Evolutionary conservation across 176 grass and related monocot genomes (phyloP).

Genomic region (Tuctoria greenei): DNA sequence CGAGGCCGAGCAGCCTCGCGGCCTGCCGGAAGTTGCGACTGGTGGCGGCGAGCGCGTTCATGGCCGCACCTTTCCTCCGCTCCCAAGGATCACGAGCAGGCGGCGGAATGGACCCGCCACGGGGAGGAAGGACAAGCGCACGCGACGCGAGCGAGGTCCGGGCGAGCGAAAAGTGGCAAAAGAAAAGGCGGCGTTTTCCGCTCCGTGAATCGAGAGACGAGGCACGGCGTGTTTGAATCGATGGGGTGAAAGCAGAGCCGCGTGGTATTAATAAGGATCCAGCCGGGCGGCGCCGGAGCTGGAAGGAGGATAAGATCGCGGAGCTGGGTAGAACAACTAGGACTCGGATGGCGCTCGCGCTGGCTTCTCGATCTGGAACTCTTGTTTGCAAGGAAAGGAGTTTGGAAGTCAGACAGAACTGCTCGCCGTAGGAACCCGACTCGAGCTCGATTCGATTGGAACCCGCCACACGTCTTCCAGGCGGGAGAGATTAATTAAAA

Average conservation of each 20-base stretch:
- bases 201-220: constrained; percentile 20
- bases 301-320: constrained; percentile 34
- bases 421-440: background rate
- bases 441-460: background rate
- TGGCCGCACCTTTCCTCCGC: constrained; percentile 8
- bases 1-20: constrained; percentile 67
- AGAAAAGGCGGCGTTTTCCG: constrained; percentile 4
- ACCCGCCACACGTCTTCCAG: background rate
- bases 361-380: constrained; percentile 28
- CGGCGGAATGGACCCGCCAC: background rate
- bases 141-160: constrained; percentile 3
- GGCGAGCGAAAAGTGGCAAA: constrained; percentile 34
- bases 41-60: constrained; percentile 90
- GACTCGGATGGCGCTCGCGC: no score
- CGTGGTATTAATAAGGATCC: constrained; percentile 52
- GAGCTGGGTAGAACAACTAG: background rate
- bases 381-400: background rate
- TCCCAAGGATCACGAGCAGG: constrained; percentile 3
- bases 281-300: background rate
- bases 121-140: constrained; percentile 13
- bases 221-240: no score
- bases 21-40: constrained; percentile 84
- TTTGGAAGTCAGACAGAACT: background rate
- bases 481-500: background rate
- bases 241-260: no score